phyloP scores from a whole-genome alignment of 306 rosid species.

The Heteromeles arbutifolia region DNA sequence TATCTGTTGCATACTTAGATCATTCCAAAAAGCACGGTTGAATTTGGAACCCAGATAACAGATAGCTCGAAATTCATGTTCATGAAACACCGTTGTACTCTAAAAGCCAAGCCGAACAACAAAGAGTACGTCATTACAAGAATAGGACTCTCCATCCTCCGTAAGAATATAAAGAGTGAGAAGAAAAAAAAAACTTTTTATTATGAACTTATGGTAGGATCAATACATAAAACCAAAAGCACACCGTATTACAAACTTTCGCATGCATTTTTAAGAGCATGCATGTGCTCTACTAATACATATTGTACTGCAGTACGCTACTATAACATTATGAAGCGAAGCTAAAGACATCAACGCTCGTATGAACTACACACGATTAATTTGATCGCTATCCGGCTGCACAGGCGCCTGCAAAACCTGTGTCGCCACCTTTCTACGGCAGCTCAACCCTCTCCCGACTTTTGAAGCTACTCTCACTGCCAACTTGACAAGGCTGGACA shows the following conservation, averaged over 20 bases:
- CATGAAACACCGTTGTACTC: too few relatives aligned
- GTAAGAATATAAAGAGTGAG: background rate
- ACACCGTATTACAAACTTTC: too few relatives aligned
- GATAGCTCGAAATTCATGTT: too few relatives aligned
- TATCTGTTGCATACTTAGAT: too few relatives aligned
- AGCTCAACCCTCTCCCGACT: constrained; percentile 27
- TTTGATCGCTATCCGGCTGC: background rate
- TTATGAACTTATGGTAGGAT: background rate
- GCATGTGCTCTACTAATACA: too few relatives aligned
- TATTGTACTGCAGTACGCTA: background rate
- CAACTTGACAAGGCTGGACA: constrained; percentile 15
- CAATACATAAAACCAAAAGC: too few relatives aligned
- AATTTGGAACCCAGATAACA: too few relatives aligned
- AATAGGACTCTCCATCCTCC: too few relatives aligned
- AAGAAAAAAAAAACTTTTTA: background rate
- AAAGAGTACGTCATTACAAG: too few relatives aligned
- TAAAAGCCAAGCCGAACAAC: too few relatives aligned
- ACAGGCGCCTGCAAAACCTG: background rate
- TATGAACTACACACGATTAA: background rate
- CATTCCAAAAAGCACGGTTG: too few relatives aligned
- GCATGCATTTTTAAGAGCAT: too few relatives aligned
- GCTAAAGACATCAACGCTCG: background rate
- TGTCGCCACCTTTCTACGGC: constrained; percentile 2
- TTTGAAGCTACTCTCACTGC: constrained; percentile 12
- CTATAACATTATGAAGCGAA: background rate